Conservation (phyloP, 495 filamentous ascomycete genomes). For the Podospora pseudoanserina region DNA sequence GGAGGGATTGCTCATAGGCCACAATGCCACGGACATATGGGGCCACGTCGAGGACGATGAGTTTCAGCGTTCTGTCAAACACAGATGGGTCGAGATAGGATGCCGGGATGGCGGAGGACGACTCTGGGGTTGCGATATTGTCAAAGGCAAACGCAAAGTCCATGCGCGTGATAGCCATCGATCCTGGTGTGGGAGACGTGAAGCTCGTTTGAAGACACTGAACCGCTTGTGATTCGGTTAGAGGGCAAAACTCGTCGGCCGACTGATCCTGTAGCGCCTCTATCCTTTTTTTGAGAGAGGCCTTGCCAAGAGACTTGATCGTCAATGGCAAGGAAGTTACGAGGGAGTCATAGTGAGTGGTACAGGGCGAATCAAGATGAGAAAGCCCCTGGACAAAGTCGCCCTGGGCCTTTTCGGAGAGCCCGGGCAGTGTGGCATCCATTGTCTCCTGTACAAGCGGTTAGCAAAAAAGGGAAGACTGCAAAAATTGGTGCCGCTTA, state of each 20-base stretch:
- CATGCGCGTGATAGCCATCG: slow-evolving; percentile 31
- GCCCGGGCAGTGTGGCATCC: slow-evolving; percentile 59
- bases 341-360: slow-evolving; percentile 28
- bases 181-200: slow-evolving; percentile 18
- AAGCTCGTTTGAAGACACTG: slow-evolving; percentile 30
- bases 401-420: slow-evolving; percentile 54
- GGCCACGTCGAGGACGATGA: slow-evolving; percentile 71
- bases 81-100: slow-evolving; percentile 54
- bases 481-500: slow-evolving; percentile 25
- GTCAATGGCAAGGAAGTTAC: slow-evolving; percentile 25
- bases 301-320: slow-evolving; percentile 38
- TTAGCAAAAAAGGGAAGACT: slow-evolving; percentile 11
- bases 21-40: slow-evolving; percentile 82
- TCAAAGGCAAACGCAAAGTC: slow-evolving; percentile 54
- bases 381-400: slow-evolving; percentile 63
- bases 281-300: slow-evolving; percentile 24
- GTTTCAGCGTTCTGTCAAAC: slow-evolving; percentile 63
- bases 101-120: slow-evolving; percentile 28
- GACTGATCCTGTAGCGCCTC: slow-evolving; percentile 1
- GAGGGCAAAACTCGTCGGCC: slow-evolving; percentile 14
- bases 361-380: slow-evolving; percentile 52
- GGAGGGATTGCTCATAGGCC: slow-evolving; percentile 64
- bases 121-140: slow-evolving; percentile 50
- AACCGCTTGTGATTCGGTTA: slow-evolving; percentile 31
- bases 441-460: slow-evolving; percentile 41